Percentiles rank a stretch among this genome's conserved stretches.
Evolutionary conservation across 31 red algal species (phyloP).

Genomic region (Porphyra umbilicalis): DNA sequence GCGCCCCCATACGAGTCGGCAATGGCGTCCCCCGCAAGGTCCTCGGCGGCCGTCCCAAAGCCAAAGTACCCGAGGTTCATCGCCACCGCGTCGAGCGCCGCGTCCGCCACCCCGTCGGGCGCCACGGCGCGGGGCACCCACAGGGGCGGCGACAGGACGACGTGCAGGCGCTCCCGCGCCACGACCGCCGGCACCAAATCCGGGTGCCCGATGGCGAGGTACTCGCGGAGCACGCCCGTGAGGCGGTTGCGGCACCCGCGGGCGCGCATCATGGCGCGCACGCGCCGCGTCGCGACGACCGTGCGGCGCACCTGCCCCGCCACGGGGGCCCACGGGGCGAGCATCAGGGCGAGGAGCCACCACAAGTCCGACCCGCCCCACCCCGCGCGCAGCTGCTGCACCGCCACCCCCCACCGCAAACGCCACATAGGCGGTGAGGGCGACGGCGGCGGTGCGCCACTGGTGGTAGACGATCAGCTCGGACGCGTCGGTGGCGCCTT

Average conservation of each 20-base stretch:
- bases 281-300: slow-evolving; percentile 2
- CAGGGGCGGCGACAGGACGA: no score
- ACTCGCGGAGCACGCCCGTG: slow-evolving; percentile 22
- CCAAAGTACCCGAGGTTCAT: background rate
- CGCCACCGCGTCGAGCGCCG: background rate
- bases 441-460: slow-evolving; percentile 15
- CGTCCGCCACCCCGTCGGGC: no score
- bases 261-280: slow-evolving; percentile 18
- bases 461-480: slow-evolving; percentile 21
- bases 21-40: background rate
- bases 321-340: slow-evolving; percentile 32
- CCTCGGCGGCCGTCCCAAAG: no score
- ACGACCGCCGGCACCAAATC: no score
- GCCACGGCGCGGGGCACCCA: no score
- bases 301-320: slow-evolving; percentile 20
- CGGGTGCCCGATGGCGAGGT: slow-evolving; percentile 17
- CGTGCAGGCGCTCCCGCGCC: no score
- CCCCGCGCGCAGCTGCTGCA: background rate
- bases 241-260: slow-evolving; percentile 25
- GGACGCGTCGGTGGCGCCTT: slow-evolving; percentile 9
- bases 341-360: slow-evolving; percentile 30
- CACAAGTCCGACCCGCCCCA: background rate
- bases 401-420: slow-evolving; percentile 6
- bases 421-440: background rate
- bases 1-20: background rate